Base-by-base conservation (phyloP, 2,329 filamentous ascomycete genomes). In the Colletotrichum salicis region DNA sequence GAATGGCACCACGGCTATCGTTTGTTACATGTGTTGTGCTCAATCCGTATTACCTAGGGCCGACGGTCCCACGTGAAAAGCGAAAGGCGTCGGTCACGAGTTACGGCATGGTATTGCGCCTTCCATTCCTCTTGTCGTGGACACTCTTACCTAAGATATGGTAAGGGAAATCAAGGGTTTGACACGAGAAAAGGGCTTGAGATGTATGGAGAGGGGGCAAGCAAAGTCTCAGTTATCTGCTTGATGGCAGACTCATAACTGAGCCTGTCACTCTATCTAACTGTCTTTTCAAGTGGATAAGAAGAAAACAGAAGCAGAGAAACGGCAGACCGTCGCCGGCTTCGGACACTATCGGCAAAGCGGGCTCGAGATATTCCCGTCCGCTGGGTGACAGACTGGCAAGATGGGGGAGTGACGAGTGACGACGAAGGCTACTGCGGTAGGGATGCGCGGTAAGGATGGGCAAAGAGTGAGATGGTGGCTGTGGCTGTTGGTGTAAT, bases 401-500 rank as follows among this genome's bases (percentile, higher is more conserved):
- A 41, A 41, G 37, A 41, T 7, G 37, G 19, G n/a, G 19, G 15
- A 48, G 19, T 52, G 51, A 35, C 45, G 22, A 68, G 13, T 31
- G 66, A 69, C 56, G 60, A 69, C 66, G 60, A 69, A 60, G 52
- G 22, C n/a, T 27, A n/a, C 41, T 19, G 41, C 41, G 22, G 19
- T 48, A 11, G n/a, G 41, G 41, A 48, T 48, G 33, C n/a, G 10
- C 60, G 29, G n/a, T 51, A 54, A 27, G 8, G 19, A 37, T 6
- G 33, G 37, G 13, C 51, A 27, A 57, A n/a, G 55, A 2, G 31
- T 3, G 11, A 33, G 4, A 31, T 12, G 8, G 70, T 71, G 70
- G 70, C 70, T 72, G 66, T 72, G 70, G 24, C 15, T 37, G 48
- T 15, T 54, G 51, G 55, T 64, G 31, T 58, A 71, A 71, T 71